Conservation (phyloP, 23 red algal genomes). For the Cyanidium caldarium region DNA sequence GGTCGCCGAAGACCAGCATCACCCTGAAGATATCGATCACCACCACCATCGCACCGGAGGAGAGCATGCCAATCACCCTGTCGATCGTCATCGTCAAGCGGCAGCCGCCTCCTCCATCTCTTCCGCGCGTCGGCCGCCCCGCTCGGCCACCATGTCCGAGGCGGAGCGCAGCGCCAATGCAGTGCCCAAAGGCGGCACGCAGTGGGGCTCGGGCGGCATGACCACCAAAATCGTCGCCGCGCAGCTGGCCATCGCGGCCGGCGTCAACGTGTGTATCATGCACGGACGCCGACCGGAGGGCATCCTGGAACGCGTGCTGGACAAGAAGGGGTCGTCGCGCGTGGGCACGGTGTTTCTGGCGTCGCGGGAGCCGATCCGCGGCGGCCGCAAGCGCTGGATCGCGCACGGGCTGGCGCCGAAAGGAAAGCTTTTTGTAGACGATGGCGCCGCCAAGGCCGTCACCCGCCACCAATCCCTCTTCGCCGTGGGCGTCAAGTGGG, state of each 20-base stretch:
- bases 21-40: too few species aligned
- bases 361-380: slow-evolving; percentile 22
- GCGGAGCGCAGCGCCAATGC: too few species aligned
- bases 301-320: slow-evolving; percentile 58
- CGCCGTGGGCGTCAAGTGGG: slow-evolving; percentile 25
- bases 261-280: slow-evolving; percentile 62
- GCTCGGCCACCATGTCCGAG: too few species aligned
- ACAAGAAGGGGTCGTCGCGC: slow-evolving; percentile 6
- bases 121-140: too few species aligned
- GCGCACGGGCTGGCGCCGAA: slow-evolving; percentile 61
- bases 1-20: neutral
- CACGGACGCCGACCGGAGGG: slow-evolving; percentile 60
- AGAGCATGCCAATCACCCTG: too few species aligned
- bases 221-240: slow-evolving; percentile 95
- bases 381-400: slow-evolving; percentile 69
- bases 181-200: slow-evolving; percentile 42
- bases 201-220: slow-evolving; percentile 99
- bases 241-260: slow-evolving; percentile 78
- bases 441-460: slow-evolving; percentile 22
- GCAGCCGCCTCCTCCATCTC: too few species aligned
- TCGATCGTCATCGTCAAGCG: too few species aligned
- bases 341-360: slow-evolving; percentile 67
- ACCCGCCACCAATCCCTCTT: slow-evolving; percentile 34
- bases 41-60: too few species aligned
- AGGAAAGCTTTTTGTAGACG: slow-evolving; percentile 46